phyloP scores from a whole-genome alignment of 2,329 filamentous ascomycete species.

The Cordyceps javanica region DNA sequence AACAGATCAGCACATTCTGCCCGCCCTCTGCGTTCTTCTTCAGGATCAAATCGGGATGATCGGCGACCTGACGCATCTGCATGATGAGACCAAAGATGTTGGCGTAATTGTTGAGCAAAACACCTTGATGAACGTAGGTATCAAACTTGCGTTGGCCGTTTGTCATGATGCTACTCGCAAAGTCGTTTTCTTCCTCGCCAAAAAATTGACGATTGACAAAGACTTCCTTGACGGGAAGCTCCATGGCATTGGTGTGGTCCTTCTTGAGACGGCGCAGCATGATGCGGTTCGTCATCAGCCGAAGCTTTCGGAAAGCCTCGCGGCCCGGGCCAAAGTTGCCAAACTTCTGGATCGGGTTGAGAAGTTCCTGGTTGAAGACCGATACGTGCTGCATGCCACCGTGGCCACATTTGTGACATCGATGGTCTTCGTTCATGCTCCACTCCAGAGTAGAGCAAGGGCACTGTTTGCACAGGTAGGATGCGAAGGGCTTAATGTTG shows the following conservation, averaged over 20 bases:
- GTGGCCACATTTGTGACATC: slow-evolving; percentile 58
- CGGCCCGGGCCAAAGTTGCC: slow-evolving; percentile 57
- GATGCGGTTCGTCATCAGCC: slow-evolving; percentile 82
- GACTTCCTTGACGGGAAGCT: slow-evolving; percentile 90
- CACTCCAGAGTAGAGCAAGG: slow-evolving; percentile 77
- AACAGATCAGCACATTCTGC: slow-evolving; percentile 85
- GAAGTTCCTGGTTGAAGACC: slow-evolving; percentile 88
- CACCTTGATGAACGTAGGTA: slow-evolving; percentile 89
- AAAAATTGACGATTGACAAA: slow-evolving; percentile 93
- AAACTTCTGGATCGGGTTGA: slow-evolving; percentile 70
- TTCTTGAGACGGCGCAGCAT: slow-evolving; percentile 94
- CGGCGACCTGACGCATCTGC: slow-evolving; percentile 97
- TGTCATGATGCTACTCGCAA: slow-evolving; percentile 92
- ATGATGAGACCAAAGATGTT: slow-evolving; percentile 99
- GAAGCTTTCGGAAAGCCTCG: slow-evolving; percentile 72
- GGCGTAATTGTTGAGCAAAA: slow-evolving; percentile 94
- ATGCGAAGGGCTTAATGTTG: slow-evolving; percentile 80
- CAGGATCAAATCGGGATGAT: slow-evolving; percentile 89
- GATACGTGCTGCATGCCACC: slow-evolving; percentile 38
- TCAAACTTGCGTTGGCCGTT: slow-evolving; percentile 85
- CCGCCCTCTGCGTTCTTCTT: slow-evolving; percentile 82
- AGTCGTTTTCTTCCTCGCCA: slow-evolving; percentile 91
- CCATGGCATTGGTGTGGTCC: slow-evolving; percentile 91
- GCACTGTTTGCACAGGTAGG: slow-evolving; percentile 90
- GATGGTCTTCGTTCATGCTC: slow-evolving; percentile 65